Conservation (phyloP, 2,329 filamentous ascomycete species). For the Monilinia fructigena region DNA sequence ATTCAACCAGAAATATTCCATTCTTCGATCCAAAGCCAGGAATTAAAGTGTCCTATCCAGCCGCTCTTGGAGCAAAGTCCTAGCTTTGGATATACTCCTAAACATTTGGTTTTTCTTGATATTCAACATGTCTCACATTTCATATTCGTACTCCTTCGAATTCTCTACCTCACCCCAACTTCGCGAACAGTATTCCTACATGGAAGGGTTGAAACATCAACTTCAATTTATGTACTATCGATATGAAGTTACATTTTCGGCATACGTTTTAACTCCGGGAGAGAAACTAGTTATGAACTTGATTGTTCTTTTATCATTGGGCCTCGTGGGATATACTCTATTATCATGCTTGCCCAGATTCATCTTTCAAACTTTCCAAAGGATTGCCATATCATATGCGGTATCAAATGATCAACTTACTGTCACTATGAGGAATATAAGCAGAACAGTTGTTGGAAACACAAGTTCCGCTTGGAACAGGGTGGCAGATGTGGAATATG, state of each 20-base stretch:
- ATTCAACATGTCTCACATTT: constrained; percentile 2
- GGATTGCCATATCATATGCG: constrained; percentile 23
- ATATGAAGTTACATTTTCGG: constrained; percentile 48
- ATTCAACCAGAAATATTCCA: too few species aligned
- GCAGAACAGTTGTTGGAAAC: background rate
- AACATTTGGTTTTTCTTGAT: too few species aligned
- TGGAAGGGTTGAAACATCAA: constrained; percentile 12
- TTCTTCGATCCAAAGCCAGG: background rate
- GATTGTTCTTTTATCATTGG: constrained; percentile 39
- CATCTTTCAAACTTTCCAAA: constrained; percentile 8
- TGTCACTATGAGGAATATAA: background rate
- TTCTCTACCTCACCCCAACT: background rate
- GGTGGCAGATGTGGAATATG: background rate
- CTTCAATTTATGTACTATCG: constrained; percentile 39
- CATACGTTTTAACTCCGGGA: constrained; percentile 46
- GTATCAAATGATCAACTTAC: constrained; percentile 15
- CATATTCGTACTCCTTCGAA: background rate
- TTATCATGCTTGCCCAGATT: constrained; percentile 22
- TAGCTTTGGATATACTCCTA: too few species aligned
- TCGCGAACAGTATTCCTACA: constrained; percentile 1
- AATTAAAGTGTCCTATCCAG: background rate
- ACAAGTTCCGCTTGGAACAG: constrained; percentile 15
- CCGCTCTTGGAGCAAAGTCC: background rate
- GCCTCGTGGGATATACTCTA: constrained; percentile 21
- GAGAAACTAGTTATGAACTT: constrained; percentile 46